Percentiles rank a stretch among this genome's conserved stretches.
Conservation (phyloP, 495 filamentous ascomycete species). For the Aspergillus asperescens region DNA sequence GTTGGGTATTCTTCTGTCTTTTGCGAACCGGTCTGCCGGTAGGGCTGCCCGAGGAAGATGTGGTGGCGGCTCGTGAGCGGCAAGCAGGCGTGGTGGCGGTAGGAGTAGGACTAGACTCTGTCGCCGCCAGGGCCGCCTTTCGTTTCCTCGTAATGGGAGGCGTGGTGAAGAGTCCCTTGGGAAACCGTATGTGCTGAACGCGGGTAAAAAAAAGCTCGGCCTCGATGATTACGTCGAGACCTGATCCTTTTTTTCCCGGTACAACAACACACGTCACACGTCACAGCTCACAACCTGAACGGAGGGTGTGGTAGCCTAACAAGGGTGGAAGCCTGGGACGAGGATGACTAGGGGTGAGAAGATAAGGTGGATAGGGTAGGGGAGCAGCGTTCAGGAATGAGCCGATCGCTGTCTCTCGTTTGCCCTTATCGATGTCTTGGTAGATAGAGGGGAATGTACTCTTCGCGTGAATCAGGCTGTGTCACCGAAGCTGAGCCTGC, state of each 20-base stretch:
- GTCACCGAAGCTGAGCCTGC: neutral
- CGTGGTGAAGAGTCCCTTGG: conserved; percentile 48
- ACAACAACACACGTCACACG: conserved; percentile 28
- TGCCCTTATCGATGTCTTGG: conserved; percentile 11
- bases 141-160: conserved; percentile 74
- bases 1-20: conserved; percentile 11
- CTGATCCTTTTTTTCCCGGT: conserved; percentile 17
- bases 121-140: conserved; percentile 78
- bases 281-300: conserved; percentile 14
- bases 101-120: conserved; percentile 41
- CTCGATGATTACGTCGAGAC: conserved; percentile 21
- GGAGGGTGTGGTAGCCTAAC: conserved; percentile 2
- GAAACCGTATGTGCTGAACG: conserved; percentile 19
- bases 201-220: conserved; percentile 17
- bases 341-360: neutral
- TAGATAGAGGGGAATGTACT: neutral
- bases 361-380: neutral
- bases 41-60: conserved; percentile 4
- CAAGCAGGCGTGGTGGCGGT: conserved; percentile 33
- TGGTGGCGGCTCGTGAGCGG: conserved; percentile 30
- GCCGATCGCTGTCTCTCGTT: conserved; percentile 11
- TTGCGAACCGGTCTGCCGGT: conserved; percentile 13
- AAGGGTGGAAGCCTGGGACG: neutral
- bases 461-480: neutral
- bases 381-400: conserved; percentile 6